Conservation (phyloP, 768 basidiomycete species). For the Suillus discolor region DNA sequence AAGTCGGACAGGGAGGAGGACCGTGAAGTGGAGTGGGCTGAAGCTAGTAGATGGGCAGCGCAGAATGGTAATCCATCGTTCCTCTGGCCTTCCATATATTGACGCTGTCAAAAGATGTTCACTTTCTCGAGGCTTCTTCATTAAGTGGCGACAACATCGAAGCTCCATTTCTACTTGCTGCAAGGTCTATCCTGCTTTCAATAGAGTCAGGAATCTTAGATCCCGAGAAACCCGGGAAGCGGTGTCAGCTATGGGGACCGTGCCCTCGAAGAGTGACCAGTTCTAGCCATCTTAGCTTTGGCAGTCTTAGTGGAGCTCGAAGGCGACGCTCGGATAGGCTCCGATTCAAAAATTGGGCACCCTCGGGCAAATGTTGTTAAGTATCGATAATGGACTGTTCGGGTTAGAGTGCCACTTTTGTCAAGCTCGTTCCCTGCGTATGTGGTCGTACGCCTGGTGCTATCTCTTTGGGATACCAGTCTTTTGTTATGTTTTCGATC, state of each 20-base stretch:
- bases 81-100: conserved; percentile 11
- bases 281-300: conserved; percentile 87
- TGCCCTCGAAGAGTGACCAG: conserved; percentile 84
- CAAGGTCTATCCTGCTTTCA: conserved; percentile 84
- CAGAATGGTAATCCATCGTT: conserved; percentile 71
- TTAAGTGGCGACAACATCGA: conserved; percentile 92
- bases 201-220: conserved; percentile 91
- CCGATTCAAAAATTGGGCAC: conserved; percentile 63
- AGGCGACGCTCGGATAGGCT: conserved; percentile 60
- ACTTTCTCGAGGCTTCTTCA: conserved; percentile 94
- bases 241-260: conserved; percentile 98
- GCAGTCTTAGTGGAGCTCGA: conserved; percentile 72
- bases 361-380: conserved; percentile 69
- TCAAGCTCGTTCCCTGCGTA: neutral
- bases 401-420: neutral
- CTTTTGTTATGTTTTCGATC: conserved; percentile 20
- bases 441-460: conserved; percentile 14
- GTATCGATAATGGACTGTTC: neutral
- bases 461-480: conserved; percentile 29
- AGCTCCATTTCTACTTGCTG: conserved; percentile 87
- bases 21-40: conserved; percentile 92
- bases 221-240: conserved; percentile 91
- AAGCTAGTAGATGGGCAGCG: conserved; percentile 94
- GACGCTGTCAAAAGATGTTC: conserved; percentile 59
- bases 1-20: conserved; percentile 95